Percentiles rank a stretch among this genome's conserved stretches.
phyloP scores from a whole-genome alignment of 345 rosid genomes.

The Hevea brasiliensis region DNA sequence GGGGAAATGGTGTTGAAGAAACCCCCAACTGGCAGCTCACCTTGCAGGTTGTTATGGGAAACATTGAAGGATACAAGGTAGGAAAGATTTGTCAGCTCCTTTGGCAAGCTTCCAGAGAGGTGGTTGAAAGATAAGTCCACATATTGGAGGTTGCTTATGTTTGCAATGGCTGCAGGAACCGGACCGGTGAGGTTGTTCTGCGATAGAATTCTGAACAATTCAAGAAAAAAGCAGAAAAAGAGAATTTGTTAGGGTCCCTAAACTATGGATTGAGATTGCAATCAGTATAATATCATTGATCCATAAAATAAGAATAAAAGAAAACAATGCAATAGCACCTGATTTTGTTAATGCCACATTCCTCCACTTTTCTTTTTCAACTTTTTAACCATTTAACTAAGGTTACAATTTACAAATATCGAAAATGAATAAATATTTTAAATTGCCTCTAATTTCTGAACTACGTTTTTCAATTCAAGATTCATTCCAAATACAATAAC shows the following conservation, averaged over 20 bases:
- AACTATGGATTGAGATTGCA: neutral
- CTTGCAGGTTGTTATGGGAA: constrained; percentile 31
- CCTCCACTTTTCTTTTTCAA: neutral
- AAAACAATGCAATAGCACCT: neutral
- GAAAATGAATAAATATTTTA: neutral
- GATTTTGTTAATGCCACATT: neutral
- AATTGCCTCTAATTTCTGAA: neutral
- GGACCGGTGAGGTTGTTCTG: constrained; percentile 28
- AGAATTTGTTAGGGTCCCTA: neutral
- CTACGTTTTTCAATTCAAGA: neutral
- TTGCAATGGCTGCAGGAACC: constrained; percentile 28
- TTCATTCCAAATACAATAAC: neutral
- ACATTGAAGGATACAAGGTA: constrained; percentile 29
- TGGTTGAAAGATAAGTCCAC: constrained; percentile 33
- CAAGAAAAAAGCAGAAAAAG: constrained; percentile 1
- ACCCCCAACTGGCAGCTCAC: constrained; percentile 37
- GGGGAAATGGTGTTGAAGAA: constrained; percentile 36
- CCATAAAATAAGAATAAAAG: neutral
- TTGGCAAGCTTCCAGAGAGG: constrained; percentile 31
- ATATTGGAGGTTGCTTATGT: constrained; percentile 28
- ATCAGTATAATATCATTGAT: neutral
- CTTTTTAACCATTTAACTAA: neutral
- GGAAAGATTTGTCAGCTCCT: constrained; percentile 34
- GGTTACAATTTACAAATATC: neutral
- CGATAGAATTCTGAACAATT: constrained; percentile 25